phyloP scores from a whole-genome alignment of 2,329 filamentous ascomycete genomes.

The Ceratocystis lukuohia region DNA sequence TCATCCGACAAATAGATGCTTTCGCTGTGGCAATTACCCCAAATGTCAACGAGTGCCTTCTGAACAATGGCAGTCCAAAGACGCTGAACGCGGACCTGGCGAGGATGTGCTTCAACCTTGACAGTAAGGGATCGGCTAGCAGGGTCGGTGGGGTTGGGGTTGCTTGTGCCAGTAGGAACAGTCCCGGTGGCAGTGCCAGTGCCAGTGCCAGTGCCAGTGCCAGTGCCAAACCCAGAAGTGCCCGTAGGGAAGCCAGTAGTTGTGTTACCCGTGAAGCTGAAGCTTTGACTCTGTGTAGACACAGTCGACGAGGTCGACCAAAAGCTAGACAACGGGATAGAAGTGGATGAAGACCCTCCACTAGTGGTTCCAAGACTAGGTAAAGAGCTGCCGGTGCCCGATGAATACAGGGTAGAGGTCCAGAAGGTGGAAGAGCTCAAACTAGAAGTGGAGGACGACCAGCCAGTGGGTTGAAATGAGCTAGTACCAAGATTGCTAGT shows the following conservation, averaged over 20 bases:
- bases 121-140: neutral
- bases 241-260: neutral
- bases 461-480: neutral
- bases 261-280: neutral
- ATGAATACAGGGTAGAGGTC: neutral
- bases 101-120: constrained; percentile 9
- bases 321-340: neutral
- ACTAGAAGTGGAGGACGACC: neutral
- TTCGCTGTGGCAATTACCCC: constrained; percentile 12
- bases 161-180: constrained; percentile 1
- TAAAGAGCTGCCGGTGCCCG: neutral
- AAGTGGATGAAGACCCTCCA: neutral
- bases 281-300: neutral
- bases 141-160: neutral
- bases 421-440: neutral
- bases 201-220: neutral
- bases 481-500: neutral
- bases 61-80: constrained; percentile 13
- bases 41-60: constrained; percentile 15
- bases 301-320: neutral
- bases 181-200: constrained; percentile 2
- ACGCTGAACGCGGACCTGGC: constrained; percentile 10
- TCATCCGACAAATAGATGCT: neutral
- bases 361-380: neutral
- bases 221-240: neutral